These are phyloP conservation scores for Castanea sativa DNA, from an alignment of 306 rosid genomes.

Conservation along the genomic window DNA sequence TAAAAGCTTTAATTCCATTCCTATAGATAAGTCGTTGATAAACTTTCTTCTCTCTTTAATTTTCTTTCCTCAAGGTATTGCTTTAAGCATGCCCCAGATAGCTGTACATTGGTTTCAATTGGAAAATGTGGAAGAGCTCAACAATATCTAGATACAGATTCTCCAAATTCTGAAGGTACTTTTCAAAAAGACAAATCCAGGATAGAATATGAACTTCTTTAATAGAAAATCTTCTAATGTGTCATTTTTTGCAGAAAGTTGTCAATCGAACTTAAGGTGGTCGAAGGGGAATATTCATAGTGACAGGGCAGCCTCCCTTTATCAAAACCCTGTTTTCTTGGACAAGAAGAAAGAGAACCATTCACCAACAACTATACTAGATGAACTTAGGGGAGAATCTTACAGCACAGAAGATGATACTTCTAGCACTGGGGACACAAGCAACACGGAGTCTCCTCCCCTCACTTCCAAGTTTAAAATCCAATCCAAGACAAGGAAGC, in stretches of 20 bases:
- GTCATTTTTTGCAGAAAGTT: slow-evolving; percentile 23
- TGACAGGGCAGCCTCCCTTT: slow-evolving; percentile 33
- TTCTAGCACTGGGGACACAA: slow-evolving; percentile 56
- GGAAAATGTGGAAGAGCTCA: slow-evolving; percentile 37
- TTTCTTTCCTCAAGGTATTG: slow-evolving; percentile 46
- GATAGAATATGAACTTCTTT: background rate
- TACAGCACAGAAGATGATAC: slow-evolving; percentile 77
- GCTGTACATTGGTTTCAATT: slow-evolving; percentile 56
- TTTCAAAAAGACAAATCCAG: background rate
- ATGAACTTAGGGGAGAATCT: slow-evolving; percentile 54
- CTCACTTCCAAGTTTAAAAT: slow-evolving; percentile 20
- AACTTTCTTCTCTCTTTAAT: background rate
- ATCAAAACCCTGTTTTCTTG: slow-evolving; percentile 24
- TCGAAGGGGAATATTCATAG: slow-evolving; percentile 16
- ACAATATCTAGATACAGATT: slow-evolving; percentile 26
- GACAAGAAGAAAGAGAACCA: slow-evolving; percentile 27
- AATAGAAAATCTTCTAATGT: slow-evolving; percentile 4
- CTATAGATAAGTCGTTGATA: background rate
- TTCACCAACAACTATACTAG: slow-evolving; percentile 59
- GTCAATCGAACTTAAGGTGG: slow-evolving; percentile 33
- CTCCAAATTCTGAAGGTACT: slow-evolving; percentile 53
- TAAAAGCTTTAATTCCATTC: background rate
- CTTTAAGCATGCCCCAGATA: slow-evolving; percentile 59
- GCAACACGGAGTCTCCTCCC: slow-evolving; percentile 47
- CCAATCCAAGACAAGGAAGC: slow-evolving; percentile 36